A percentile compares a stretch with the other conserved stretches of the same genome.
These are phyloP conservation scores for Cladobotryum protrusum DNA, from an alignment of 2,329 filamentous ascomycete genomes.

Conservation along the genomic window DNA sequence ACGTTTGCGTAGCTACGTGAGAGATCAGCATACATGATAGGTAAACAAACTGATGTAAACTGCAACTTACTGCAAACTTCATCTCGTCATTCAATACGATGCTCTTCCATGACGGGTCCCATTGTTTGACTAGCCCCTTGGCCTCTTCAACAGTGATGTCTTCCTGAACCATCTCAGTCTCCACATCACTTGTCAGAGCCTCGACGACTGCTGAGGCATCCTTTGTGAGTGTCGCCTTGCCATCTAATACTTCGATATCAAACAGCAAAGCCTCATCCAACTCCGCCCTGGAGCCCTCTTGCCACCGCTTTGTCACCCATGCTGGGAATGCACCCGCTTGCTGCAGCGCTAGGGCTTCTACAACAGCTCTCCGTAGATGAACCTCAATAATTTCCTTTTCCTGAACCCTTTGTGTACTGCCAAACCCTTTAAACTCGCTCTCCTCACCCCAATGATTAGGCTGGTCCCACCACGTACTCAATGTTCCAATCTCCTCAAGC, in stretches of 20 bases:
- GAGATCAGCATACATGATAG: background rate
- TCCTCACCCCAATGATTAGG: constrained; percentile 45
- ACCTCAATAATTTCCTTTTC: constrained; percentile 43
- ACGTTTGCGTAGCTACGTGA: constrained; percentile 66
- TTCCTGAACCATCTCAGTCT: constrained; percentile 19
- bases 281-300: constrained; percentile 25
- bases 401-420: constrained; percentile 31
- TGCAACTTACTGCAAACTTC: constrained; percentile 65
- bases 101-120: constrained; percentile 52
- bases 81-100: constrained; percentile 52
- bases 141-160: constrained; percentile 34
- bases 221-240: constrained; percentile 34
- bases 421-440: constrained; percentile 41
- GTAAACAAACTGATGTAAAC: background rate
- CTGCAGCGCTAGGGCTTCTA: constrained; percentile 44
- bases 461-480: constrained; percentile 49
- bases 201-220: constrained; percentile 29
- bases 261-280: constrained; percentile 30
- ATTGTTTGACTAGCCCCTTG: constrained; percentile 35
- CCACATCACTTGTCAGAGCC: constrained; percentile 25
- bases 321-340: constrained; percentile 24
- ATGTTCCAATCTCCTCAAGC: constrained; percentile 41
- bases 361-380: constrained; percentile 43
- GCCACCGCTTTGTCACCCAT: constrained; percentile 30
- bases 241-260: constrained; percentile 35